Conservation (phyloP, 225 moss, liverwort and hornwort genomes). For the Polytrichum formosum region DNA sequence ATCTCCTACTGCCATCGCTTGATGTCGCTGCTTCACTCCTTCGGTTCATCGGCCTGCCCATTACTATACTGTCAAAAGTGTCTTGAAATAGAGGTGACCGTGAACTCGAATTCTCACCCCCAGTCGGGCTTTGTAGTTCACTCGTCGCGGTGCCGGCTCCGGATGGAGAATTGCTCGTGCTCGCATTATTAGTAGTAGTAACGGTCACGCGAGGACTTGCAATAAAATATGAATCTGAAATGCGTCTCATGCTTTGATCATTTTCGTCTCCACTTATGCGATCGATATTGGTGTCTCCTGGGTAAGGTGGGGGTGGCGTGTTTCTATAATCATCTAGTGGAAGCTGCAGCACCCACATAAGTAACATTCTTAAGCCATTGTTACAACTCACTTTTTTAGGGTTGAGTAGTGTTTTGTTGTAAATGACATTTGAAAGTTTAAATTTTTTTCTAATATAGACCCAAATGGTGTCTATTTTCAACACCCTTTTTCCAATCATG, state of each 20-base stretch:
- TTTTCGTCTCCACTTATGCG: background rate
- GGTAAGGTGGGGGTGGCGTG: slow-evolving; percentile 1
- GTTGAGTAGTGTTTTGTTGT: no score
- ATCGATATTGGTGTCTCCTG: background rate
- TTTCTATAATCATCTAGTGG: background rate
- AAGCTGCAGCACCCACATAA: background rate
- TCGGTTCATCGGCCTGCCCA: background rate
- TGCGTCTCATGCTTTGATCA: background rate
- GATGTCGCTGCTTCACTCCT: background rate
- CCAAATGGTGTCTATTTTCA: no score
- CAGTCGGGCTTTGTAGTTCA: no score
- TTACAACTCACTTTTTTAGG: no score
- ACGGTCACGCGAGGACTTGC: background rate
- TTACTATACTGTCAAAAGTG: background rate
- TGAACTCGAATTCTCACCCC: no score
- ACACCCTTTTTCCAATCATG: no score
- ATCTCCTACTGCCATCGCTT: background rate
- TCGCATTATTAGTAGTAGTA: background rate
- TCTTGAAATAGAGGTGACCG: background rate
- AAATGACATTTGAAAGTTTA: no score
- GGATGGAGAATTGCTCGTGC: background rate
- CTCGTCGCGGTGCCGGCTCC: no score
- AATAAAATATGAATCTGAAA: background rate
- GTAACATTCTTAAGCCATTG: background rate
- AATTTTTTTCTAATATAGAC: no score